Evolutionary conservation across 1,284 basidiomycete species (phyloP), one percentile per base, ranked within the genome.

Genomic region (Neolentinus lepideus): DNA sequence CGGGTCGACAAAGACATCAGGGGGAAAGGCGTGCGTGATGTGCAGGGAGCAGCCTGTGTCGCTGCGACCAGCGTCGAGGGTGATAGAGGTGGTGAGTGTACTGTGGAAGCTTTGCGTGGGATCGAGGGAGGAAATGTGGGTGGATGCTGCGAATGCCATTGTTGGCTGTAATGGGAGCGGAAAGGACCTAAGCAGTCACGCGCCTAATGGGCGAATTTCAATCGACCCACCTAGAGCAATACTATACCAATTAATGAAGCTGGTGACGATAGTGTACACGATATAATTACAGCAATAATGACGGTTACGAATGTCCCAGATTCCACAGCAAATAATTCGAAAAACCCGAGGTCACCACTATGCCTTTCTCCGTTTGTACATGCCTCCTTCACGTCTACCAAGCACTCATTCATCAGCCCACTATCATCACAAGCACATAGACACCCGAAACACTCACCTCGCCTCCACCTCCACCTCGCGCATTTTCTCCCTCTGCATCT

Each of bases 1-100:
- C 3, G 73, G 74, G 63, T 81, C 79, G 50, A 76, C 71, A 61
- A 80, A 80, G 38, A 79, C 60, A 29, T 74, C 65, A 0, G 75
- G 71, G 2, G 77, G 76, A 19, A 81, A 69, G 3, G 62, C 61
- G 62, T 72, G 73, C 38, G 72, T 64, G 4, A 81, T 64, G 57
- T 77, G 67, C 1, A 77, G 62, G 14, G 69, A 60, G 61, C 75
- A 80, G 51, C 63, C 60, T 38, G 12, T 38, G 50, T 55, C 55
- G 2, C 19, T 38, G 26, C 51, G 12, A 38, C 51, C 47, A 55
- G 10, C 54, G 14, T 36, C 29, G 16, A 48, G 26, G n/a, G 21
- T 21, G 24, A 67, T 31, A 25, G 48, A 52, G 10, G 66, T 66
- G 6, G 61, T 63, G 56, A 61, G 50, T 1, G 64, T 59, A 52